Evolutionary conservation across 2,329 filamentous ascomycete species (phyloP), one percentile per base, ranked within the genome.

Genomic region (Microsporum audouinii): DNA sequence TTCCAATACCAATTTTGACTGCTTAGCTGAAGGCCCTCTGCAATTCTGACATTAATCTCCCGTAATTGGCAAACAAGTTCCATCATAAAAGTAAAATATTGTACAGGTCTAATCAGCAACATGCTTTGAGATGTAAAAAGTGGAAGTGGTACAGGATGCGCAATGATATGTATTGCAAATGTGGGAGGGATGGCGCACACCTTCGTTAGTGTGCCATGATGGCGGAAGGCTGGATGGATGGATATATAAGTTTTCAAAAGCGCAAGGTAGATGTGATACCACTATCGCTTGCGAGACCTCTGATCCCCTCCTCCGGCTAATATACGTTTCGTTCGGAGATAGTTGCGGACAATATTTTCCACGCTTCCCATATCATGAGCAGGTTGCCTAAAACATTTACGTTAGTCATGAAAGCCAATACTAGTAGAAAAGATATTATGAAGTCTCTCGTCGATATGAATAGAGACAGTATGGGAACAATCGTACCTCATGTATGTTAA

Each of bases 281-380:
- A 14, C 17, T 51, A 51, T 31, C 45, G 8, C 14, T n/a, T 51
- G 45, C 45, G 45, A 29, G 45, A 51, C 14, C 45, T 29, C 27
- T 51, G 45, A 47, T 31, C 5, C 8, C 49, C 23, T 56, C 72
- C 71, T 62, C 72, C 73, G 65, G 80, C 66, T 49, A 74, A 77
- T 61, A 76, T 55, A 74, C 55, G 55, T 69, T 80, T 80, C 68
- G 80, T 74, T 70, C 80, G 78, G 68, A 83, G 74, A 71, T 86
- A 91, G 66, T 82, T 80, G 68, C 80, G 77, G 62, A 95, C 89
- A 69, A 92, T 80, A 66, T 88, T 84, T 73, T 95, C 88, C 65
- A 96, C 88, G 69, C 84, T 89, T 64, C 91, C 88, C 77, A 90
- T 84, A 76, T 96, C 91, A 75, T 96, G 91, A 76, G 86, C 88